Percentiles rank a stretch among this genome's conserved stretches.
Conservation (phyloP, 2,329 filamentous ascomycete species). For the Parastagonospora nodorum region DNA sequence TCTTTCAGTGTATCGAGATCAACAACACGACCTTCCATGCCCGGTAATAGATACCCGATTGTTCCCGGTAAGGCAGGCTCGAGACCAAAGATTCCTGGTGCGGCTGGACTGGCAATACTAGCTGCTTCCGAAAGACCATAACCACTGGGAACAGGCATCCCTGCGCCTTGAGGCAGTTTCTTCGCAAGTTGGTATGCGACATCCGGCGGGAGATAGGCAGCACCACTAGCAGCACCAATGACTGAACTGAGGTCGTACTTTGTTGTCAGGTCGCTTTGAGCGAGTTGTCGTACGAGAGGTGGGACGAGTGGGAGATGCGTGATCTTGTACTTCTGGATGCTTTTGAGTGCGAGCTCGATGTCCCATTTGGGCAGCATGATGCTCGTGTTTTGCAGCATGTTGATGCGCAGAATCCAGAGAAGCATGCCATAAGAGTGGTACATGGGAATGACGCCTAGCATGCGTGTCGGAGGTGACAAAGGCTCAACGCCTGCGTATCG, state of each 20-base stretch:
- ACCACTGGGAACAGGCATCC: constrained; percentile 28
- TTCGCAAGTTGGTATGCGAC: constrained; percentile 34
- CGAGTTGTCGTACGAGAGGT: constrained; percentile 34
- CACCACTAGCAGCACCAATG: constrained; percentile 25
- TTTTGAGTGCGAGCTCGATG: constrained; percentile 29
- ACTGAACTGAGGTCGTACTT: constrained; percentile 36
- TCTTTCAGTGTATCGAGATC: constrained; percentile 31
- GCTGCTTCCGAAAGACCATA: constrained; percentile 39
- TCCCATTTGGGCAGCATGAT: constrained; percentile 37
- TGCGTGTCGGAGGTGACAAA: constrained; percentile 14
- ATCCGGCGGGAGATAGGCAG: constrained; percentile 36
- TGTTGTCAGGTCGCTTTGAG: constrained; percentile 29
- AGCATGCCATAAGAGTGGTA: constrained; percentile 43
- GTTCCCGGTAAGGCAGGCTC: constrained; percentile 23
- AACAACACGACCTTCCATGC: constrained; percentile 35
- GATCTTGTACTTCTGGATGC: constrained; percentile 33
- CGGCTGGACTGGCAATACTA: constrained; percentile 29
- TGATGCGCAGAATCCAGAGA: constrained; percentile 35
- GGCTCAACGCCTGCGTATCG: constrained; percentile 28
- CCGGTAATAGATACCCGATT: constrained; percentile 36
- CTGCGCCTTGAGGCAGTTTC: constrained; percentile 32
- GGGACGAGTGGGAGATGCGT: constrained; percentile 33
- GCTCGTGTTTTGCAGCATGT: constrained; percentile 26
- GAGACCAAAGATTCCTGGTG: constrained; percentile 34
- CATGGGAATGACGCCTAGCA: constrained; percentile 35